A percentile compares a stretch with the other conserved stretches of the same genome.
phyloP scores from a whole-genome alignment of 2,329 filamentous ascomycete species.

The Alternaria triticimaculans region DNA sequence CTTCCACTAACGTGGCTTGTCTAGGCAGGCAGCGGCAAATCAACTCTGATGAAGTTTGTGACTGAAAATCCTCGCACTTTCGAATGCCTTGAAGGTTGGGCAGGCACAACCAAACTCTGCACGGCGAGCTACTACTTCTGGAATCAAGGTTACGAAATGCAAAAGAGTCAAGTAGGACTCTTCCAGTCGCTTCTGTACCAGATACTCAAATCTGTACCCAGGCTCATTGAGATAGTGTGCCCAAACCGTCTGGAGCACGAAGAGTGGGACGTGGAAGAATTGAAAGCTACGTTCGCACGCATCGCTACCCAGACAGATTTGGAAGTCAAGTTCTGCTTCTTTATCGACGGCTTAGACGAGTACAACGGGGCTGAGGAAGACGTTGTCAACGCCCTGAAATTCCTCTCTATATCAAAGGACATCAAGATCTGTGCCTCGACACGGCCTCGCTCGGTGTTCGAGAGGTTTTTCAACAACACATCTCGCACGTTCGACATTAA shows the following conservation, averaged over 20 bases:
- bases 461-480: not conserved
- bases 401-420: not conserved
- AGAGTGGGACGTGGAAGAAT: conserved; percentile 8
- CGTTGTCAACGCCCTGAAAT: conserved; percentile 3
- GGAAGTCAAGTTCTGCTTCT: conserved; percentile 14
- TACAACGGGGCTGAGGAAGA: conserved; percentile 6
- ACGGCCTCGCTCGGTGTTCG: conserved; percentile 11
- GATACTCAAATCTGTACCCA: conserved; percentile 13
- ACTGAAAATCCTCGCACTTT: conserved; percentile 23
- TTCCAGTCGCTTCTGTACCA: conserved; percentile 19
- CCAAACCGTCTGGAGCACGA: conserved; percentile 7
- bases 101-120: conserved; percentile 28
- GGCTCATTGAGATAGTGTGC: conserved; percentile 9
- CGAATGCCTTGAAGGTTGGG: conserved; percentile 46
- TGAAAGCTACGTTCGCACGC: conserved; percentile 3
- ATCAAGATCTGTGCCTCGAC: conserved; percentile 18
- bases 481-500: not conserved
- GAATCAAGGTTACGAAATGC: conserved; percentile 18
- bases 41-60: conserved; percentile 51
- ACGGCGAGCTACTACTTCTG: conserved; percentile 35
- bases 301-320: conserved; percentile 1
- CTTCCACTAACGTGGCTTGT: not conserved
- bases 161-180: conserved; percentile 14
- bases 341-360: conserved; percentile 4
- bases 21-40: conserved; percentile 56